Evolutionary conservation across 257 asterid genomes (phyloP).

Genomic region (Przewalskia tangutica): DNA sequence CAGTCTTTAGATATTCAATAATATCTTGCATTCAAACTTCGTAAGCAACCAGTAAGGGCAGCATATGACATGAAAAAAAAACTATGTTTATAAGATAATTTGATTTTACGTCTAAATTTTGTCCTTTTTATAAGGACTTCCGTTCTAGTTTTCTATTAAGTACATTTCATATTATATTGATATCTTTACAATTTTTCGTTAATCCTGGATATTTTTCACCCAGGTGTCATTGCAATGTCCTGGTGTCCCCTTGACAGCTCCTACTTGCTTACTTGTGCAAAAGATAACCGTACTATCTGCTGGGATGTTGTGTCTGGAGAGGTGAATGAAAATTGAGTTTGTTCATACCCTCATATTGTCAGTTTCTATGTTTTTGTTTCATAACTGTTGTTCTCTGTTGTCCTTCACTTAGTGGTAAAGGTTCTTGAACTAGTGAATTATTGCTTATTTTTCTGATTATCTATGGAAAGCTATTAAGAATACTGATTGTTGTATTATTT

Average conservation of each 20-base stretch:
- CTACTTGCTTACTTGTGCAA: slow-evolving; percentile 92
- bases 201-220: slow-evolving; percentile 9
- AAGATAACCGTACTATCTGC: slow-evolving; percentile 98
- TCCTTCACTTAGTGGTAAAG: background rate
- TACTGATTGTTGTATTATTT: background rate
- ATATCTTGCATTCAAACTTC: background rate
- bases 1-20: background rate
- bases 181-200: background rate
- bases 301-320: slow-evolving; percentile 89
- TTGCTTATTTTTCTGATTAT: background rate
- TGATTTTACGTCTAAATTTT: background rate
- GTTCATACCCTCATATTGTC: background rate
- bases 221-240: slow-evolving; percentile 97
- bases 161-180: background rate
- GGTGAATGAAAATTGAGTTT: slow-evolving; percentile 26
- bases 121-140: background rate
- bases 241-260: slow-evolving; percentile 98
- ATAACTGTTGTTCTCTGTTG: background rate
- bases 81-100: background rate
- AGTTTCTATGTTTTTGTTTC: background rate
- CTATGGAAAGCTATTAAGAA: background rate
- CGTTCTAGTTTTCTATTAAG: background rate
- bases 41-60: background rate
- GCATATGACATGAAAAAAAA: background rate
- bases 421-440: background rate